Conservation (phyloP, 140 eudicot species). For the Flaveria floridana region DNA sequence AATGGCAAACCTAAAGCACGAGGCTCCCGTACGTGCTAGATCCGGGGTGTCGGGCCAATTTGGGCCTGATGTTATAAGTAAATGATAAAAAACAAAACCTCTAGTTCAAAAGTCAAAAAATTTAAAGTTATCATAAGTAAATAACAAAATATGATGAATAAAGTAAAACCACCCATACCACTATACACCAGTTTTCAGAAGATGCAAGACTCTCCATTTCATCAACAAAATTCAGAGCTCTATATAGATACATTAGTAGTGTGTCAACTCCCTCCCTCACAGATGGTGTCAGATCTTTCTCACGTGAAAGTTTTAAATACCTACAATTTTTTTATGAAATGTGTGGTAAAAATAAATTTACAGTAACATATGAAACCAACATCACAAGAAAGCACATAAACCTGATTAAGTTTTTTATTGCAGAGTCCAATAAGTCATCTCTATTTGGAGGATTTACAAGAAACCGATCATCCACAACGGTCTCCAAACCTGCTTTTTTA, state of each 20-base stretch:
- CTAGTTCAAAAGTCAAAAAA: background rate
- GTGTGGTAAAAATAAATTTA: background rate
- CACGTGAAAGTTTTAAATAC: constrained; percentile 67
- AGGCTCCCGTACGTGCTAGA: too few relatives aligned
- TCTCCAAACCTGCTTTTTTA: constrained; percentile 89
- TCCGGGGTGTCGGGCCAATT: too few relatives aligned
- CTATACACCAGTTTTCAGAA: constrained; percentile 88
- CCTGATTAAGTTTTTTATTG: constrained; percentile 81
- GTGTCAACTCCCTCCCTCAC: constrained; percentile 98
- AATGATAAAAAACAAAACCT: too few relatives aligned
- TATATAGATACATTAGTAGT: constrained; percentile 83
- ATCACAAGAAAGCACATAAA: constrained; percentile 25
- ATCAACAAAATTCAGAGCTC: constrained; percentile 75
- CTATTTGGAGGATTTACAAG: constrained; percentile 72
- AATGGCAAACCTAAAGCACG: background rate
- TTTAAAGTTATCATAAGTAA: background rate
- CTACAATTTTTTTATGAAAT: constrained; percentile 32
- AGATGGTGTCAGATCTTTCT: constrained; percentile 56
- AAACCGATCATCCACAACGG: constrained; percentile 75
- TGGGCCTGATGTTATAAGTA: too few relatives aligned
- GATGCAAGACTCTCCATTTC: constrained; percentile 97
- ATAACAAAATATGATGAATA: background rate
- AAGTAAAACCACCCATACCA: constrained; percentile 55
- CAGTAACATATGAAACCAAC: background rate
- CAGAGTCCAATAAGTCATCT: constrained; percentile 76